These are phyloP conservation scores for Phytophthora pluvialis DNA, from an alignment of 352 stramenopile genomes.

Conservation along the genomic window DNA sequence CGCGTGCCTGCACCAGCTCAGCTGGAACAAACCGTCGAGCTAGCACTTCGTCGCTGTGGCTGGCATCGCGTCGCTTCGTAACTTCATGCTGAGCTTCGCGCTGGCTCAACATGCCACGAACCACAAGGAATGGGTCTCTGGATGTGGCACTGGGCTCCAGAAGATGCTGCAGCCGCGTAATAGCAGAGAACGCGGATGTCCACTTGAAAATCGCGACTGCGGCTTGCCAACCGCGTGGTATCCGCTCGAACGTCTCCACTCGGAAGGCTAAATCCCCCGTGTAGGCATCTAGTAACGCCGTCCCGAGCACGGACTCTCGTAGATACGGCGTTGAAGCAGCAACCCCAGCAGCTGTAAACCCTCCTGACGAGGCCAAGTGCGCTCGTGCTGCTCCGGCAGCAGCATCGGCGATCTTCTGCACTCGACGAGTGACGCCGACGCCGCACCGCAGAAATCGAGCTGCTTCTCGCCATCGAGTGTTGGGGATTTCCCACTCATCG, in stretches of 20 bases:
- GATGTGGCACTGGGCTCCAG: slow-evolving; percentile 18
- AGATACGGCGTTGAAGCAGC: slow-evolving; percentile 41
- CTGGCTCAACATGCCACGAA: slow-evolving; percentile 39
- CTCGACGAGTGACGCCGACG: slow-evolving; percentile 49
- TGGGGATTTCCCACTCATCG: slow-evolving; percentile 57
- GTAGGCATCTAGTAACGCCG: slow-evolving; percentile 54
- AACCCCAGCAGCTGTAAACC: slow-evolving; percentile 24
- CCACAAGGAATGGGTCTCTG: slow-evolving; percentile 39
- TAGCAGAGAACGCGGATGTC: slow-evolving; percentile 50
- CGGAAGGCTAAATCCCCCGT: slow-evolving; percentile 56
- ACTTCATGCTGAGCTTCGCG: slow-evolving; percentile 55
- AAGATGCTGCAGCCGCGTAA: slow-evolving; percentile 59
- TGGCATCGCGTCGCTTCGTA: slow-evolving; percentile 41
- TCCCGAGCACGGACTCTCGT: slow-evolving; percentile 43
- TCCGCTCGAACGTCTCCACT: slow-evolving; percentile 49
- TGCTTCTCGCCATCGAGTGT: slow-evolving; percentile 67
- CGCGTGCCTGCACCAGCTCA: slow-evolving; percentile 44
- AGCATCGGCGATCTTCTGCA: slow-evolving; percentile 59
- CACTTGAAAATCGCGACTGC: slow-evolving; percentile 66
- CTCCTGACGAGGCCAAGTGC: slow-evolving; percentile 7
- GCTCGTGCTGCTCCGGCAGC: slow-evolving; percentile 39
- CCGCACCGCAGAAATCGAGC: slow-evolving; percentile 60
- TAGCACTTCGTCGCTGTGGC: slow-evolving; percentile 45
- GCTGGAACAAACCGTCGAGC: slow-evolving; percentile 69
- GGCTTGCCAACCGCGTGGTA: slow-evolving; percentile 56